A percentile compares a stretch with the other conserved stretches of the same genome.
Conservation (phyloP, 2,329 filamentous ascomycete species). For the Fusarium algeriense region DNA sequence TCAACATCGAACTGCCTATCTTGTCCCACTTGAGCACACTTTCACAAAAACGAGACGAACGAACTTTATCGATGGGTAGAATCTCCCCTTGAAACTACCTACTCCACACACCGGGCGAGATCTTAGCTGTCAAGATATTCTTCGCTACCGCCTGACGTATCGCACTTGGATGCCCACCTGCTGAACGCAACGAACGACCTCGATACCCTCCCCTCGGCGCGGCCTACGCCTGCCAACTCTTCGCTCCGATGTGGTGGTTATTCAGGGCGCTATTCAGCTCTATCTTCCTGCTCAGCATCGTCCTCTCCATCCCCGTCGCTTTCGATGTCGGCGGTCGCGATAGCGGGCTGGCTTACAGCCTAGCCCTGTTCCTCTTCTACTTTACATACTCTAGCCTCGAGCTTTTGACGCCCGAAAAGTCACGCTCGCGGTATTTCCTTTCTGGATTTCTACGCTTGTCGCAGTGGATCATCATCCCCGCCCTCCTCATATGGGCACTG, state of each 20-base stretch:
- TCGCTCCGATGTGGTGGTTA: constrained; percentile 80
- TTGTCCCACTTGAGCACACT: constrained; percentile 20
- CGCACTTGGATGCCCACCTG: constrained; percentile 36
- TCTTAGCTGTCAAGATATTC: constrained; percentile 23
- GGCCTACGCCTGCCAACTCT: constrained; percentile 47
- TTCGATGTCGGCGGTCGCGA: constrained; percentile 98
- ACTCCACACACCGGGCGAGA: constrained; percentile 28
- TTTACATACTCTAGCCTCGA: constrained; percentile 86
- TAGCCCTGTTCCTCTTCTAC: constrained; percentile 91
- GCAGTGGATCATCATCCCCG: constrained; percentile 89
- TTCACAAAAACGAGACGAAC: constrained; percentile 31
- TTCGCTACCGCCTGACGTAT: constrained; percentile 18
- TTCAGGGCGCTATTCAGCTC: constrained; percentile 83
- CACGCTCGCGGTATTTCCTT: constrained; percentile 78
- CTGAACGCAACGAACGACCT: constrained; percentile 27
- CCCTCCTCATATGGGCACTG: constrained; percentile 92
- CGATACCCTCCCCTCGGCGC: constrained; percentile 43
- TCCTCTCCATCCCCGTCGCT: constrained; percentile 95
- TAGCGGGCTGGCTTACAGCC: constrained; percentile 92
- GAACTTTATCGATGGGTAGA: constrained; percentile 39
- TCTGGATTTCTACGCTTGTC: constrained; percentile 77
- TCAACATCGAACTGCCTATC: constrained; percentile 12
- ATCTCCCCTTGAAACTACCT: constrained; percentile 25
- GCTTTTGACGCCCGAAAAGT: constrained; percentile 82
- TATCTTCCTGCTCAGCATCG: constrained; percentile 89